These are phyloP conservation scores for Striga asiatica DNA, from an alignment of 257 asterid genomes.

Conservation along the genomic window DNA sequence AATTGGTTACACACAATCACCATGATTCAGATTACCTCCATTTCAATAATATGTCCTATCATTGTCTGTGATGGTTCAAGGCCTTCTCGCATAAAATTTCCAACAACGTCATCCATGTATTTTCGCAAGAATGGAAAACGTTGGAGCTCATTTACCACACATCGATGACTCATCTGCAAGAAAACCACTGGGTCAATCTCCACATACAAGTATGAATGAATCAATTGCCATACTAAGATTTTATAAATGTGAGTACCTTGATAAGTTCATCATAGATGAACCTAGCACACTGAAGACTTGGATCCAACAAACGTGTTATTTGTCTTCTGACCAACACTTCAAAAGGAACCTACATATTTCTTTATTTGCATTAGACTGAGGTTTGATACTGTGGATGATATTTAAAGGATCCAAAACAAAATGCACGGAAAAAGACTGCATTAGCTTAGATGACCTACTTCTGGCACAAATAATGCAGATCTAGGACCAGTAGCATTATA, in stretches of 20 bases:
- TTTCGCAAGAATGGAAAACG: constrained; percentile 71
- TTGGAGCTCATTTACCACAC: constrained; percentile 73
- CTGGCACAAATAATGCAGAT: constrained; percentile 85
- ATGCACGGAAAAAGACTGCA: neutral
- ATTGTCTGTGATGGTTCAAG: constrained; percentile 77
- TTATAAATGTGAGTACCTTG: constrained; percentile 39
- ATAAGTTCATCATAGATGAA: constrained; percentile 88
- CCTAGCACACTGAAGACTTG: constrained; percentile 94
- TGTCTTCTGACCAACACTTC: constrained; percentile 87
- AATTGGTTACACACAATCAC: constrained; percentile 1
- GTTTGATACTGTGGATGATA: neutral
- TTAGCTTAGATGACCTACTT: constrained; percentile 37
- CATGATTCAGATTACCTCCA: constrained; percentile 49
- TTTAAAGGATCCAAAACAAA: neutral
- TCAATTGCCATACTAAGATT: neutral
- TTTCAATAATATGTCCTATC: constrained; percentile 79
- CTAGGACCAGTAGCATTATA: constrained; percentile 89
- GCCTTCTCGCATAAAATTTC: constrained; percentile 70
- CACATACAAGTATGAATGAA: constrained; percentile 5
- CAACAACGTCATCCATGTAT: constrained; percentile 69
- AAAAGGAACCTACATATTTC: constrained; percentile 66
- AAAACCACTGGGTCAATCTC: constrained; percentile 5
- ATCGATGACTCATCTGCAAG: constrained; percentile 76
- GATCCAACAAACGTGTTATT: constrained; percentile 85
- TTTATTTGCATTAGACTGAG: constrained; percentile 16